Evolutionary conservation across 148 eudicot species (phyloP).

Genomic region (Dysphania ambrosioides): DNA sequence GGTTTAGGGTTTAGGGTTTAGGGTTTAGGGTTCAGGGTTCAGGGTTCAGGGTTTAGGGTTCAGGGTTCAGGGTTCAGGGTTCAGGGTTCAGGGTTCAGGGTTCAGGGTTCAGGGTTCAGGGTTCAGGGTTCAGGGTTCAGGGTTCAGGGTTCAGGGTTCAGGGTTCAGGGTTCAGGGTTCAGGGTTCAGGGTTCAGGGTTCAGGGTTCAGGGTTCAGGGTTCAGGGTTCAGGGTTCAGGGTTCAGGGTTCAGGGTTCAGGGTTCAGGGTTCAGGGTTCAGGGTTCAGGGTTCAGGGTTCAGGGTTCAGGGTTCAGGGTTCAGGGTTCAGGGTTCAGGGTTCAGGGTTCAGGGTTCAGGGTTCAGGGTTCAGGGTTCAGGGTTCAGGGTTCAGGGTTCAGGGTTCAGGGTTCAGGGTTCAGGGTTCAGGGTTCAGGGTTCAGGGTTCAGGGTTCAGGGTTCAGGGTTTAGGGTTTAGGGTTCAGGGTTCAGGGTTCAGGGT

Average conservation of each 20-base stretch:
- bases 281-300: constrained; percentile 12
- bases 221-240: constrained; percentile 13
- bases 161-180: too few species aligned
- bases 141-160: too few species aligned
- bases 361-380: constrained; percentile 7
- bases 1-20: constrained; percentile 27
- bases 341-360: constrained; percentile 14
- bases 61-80: background rate
- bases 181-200: too few species aligned
- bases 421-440: background rate
- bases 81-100: too few species aligned
- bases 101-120: too few species aligned
- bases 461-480: background rate
- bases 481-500: constrained; percentile 6
- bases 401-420: background rate
- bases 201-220: constrained; percentile 16
- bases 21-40: constrained; percentile 27
- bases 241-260: constrained; percentile 3
- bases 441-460: background rate
- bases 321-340: constrained; percentile 8
- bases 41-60: constrained; percentile 25
- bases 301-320: constrained; percentile 15
- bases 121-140: too few species aligned
- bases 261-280: background rate
- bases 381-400: constrained; percentile 1